Percentiles rank a stretch among this genome's conserved stretches.
Conservation (phyloP, 768 basidiomycete species). For the Hysterangium stoloniferum region DNA sequence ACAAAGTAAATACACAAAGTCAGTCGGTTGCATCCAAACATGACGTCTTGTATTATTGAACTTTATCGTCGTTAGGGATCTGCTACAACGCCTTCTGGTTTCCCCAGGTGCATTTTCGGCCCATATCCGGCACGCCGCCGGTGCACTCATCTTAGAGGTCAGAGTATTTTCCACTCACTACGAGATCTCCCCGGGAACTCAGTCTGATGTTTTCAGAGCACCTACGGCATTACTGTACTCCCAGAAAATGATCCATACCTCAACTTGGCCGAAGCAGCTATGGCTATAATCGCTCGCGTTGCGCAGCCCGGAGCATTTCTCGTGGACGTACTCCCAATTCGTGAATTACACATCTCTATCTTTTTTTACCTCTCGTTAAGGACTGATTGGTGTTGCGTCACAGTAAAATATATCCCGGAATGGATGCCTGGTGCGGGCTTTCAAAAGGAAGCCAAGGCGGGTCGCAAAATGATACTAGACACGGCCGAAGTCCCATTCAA, state of each 20-base stretch:
- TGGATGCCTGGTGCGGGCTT: conserved; percentile 49
- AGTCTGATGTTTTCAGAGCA: too few relatives aligned
- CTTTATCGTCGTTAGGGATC: too few relatives aligned
- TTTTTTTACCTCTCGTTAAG: too few relatives aligned
- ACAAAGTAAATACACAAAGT: conserved; percentile 38
- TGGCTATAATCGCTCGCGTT: conserved; percentile 43
- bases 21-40: not conserved
- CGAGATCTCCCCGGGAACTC: too few relatives aligned
- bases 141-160: too few relatives aligned
- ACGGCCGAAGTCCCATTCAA: conserved; percentile 43
- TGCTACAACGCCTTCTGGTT: too few relatives aligned
- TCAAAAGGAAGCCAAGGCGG: conserved; percentile 40
- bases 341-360: conserved; percentile 24
- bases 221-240: conserved; percentile 37
- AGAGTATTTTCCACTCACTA: too few relatives aligned
- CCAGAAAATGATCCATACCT: conserved; percentile 37
- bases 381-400: conserved; percentile 11
- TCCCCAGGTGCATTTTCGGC: too few relatives aligned
- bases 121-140: too few relatives aligned
- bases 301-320: conserved; percentile 46
- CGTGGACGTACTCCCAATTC: conserved; percentile 40
- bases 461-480: conserved; percentile 39
- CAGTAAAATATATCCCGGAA: conserved; percentile 45
- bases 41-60: too few relatives aligned
- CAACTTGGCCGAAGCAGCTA: conserved; percentile 43